Evolutionary conservation across 23 red algal species (phyloP), one percentile per base, ranked within the genome.

Genomic region (Gracilariopsis chorda): DNA sequence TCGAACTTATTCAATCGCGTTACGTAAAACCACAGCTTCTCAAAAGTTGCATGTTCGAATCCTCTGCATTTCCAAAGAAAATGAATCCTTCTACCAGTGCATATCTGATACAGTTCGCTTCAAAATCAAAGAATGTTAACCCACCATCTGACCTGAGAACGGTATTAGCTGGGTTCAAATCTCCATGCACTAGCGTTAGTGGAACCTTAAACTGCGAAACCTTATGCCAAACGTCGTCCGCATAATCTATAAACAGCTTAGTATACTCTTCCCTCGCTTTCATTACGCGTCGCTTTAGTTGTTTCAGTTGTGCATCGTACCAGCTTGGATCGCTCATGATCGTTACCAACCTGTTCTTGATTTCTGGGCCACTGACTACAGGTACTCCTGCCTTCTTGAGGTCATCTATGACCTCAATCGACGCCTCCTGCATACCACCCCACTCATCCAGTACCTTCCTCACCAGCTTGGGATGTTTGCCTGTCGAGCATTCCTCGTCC

Each of bases 11-110:
- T 25, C 67, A 36, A 73, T 46, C 67, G 39, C 19, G 23, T 36
- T 12, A 42, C 47, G 67, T 73, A 73, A 73, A 73, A 73, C 67
- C 67, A 73, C 67, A 73, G 29, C 24, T 73, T 42, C 42, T 73
- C 67, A 73, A 73, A 73, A 1, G 40, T 73, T 46, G 67, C 37
- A 45, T 17, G 21, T 20, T 73, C 47, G 33, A 10, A 73, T 8
- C 47, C 67, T n/a, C 47, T 73, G 17, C 67, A 73, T n/a, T 45
- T 12, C 42, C 24, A 73, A 8, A 73, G 7, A 37, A 73, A 73
- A 42, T 73, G 42, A 36, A 73, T 73, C 47, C 67, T 7, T 73
- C 67, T 42, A 73, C 10, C 2, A 73, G 9, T 7, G 67, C 39
- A 46, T 73, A 73, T 27, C 67, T 73, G 28, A 73, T 73, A 12